Conservation (phyloP, 2,329 filamentous ascomycete genomes). For the Nannizziopsis arthrosporioides region DNA sequence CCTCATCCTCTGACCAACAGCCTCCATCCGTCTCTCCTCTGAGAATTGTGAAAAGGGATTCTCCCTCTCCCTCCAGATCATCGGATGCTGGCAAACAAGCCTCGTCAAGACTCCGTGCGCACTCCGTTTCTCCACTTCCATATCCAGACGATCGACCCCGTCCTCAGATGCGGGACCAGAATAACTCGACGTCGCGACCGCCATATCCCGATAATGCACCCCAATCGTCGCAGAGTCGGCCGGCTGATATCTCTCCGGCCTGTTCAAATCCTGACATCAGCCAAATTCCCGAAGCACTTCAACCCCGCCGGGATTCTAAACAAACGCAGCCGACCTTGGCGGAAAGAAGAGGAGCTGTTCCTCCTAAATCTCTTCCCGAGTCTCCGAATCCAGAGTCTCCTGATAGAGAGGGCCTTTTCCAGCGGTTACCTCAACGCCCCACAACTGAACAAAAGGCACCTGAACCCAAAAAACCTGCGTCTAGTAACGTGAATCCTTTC, state of each 20-base stretch:
- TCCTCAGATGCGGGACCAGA: slow-evolving; percentile 26
- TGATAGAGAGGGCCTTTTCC: slow-evolving; percentile 70
- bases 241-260: slow-evolving; percentile 21
- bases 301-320: slow-evolving; percentile 42
- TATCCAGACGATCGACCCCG: slow-evolving; percentile 57
- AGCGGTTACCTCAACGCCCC: slow-evolving; percentile 43
- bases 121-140: slow-evolving; percentile 56
- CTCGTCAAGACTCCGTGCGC: slow-evolving; percentile 38
- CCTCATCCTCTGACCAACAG: slow-evolving; percentile 41
- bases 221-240: slow-evolving; percentile 15
- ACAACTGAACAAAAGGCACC: slow-evolving; percentile 23
- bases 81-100: slow-evolving; percentile 21
- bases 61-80: slow-evolving; percentile 43
- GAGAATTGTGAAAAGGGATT: slow-evolving; percentile 70
- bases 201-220: slow-evolving; percentile 26
- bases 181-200: slow-evolving; percentile 22
- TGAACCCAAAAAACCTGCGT: slow-evolving; percentile 10
- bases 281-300: slow-evolving; percentile 32
- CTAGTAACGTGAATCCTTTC: slow-evolving; percentile 32
- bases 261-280: slow-evolving; percentile 22
- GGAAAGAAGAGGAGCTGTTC: slow-evolving; percentile 61
- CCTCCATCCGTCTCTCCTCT: slow-evolving; percentile 74
- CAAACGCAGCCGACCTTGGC: slow-evolving; percentile 53
- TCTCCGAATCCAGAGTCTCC: slow-evolving; percentile 65
- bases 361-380: slow-evolving; percentile 64